Evolutionary conservation across 176 grass and related monocot genomes (phyloP), one percentile per base, ranked within the genome.

Genomic region (Avena sativa): DNA sequence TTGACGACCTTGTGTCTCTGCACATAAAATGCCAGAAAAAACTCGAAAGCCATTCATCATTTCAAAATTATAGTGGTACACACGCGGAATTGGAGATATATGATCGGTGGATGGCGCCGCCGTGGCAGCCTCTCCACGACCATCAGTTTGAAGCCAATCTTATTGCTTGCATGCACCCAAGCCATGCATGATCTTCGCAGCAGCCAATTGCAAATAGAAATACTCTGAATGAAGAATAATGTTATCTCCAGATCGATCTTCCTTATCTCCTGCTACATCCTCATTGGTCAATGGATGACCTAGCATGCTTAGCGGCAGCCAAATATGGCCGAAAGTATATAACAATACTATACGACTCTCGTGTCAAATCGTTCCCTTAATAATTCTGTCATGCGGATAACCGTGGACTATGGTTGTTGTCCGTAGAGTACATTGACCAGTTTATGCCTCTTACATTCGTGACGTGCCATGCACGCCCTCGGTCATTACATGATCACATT

Each of bases 271-370:
- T 16, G 81, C 32, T 16, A 73, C 80, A 3, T 1, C 57, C 28
- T 51, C 75, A 78, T 52, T 86, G 67, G 82, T 80, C 87, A 89
- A 43, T 12, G 55, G 76, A 64, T 55, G 43, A 86, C 78, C 52
- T 70, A 82, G 71, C 88, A 70, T 76, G 62, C 84, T 82, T 77
- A 77, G 62, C 77, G 2, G 49, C 83, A 30, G 40, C 6, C 5
- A 71, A 53, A 84, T 28, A 84, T 28, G 15, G 8, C 14, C 48
- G 26, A 6, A 38, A 43, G 6, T 34, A 43, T 6, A 64, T 47
- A 28, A 2, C 6, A 28, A 0, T 12, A 43, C 4, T 2, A 71
- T 4, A 28, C 2, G 21, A 74, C 53, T 8, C 5, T 32, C 30
- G 30, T 34, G 47, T 72, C 70, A 36, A 78, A 9, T 14, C 2